Percentiles rank a stretch among this genome's conserved stretches.
Evolutionary conservation across 2,329 filamentous ascomycete species (phyloP).

Genomic region (Paraconiothyrium brasiliense): DNA sequence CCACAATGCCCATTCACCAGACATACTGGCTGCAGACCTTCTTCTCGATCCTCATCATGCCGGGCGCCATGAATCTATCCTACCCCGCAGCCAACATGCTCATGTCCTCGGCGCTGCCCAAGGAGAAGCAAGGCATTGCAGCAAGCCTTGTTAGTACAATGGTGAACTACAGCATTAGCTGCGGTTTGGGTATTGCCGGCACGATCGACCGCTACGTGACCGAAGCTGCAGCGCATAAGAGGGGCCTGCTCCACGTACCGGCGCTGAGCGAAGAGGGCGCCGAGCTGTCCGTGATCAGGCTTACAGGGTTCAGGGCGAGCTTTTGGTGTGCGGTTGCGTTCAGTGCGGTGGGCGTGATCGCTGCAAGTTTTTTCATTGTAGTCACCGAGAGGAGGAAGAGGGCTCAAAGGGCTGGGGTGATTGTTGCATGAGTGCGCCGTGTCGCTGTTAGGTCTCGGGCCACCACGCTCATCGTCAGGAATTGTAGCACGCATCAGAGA

Average conservation of each 20-base stretch:
- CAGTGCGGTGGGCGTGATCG: conserved; percentile 26
- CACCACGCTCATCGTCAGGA: background rate
- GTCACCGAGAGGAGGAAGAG: conserved; percentile 24
- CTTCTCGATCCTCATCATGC: conserved; percentile 38
- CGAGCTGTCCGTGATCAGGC: conserved; percentile 16
- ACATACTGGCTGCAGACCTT: conserved; percentile 54
- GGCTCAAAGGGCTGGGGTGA: background rate
- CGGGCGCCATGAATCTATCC: conserved; percentile 50
- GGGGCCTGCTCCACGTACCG: conserved; percentile 13
- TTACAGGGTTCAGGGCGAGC: conserved; percentile 25
- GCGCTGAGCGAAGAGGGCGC: conserved; percentile 19
- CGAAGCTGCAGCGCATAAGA: conserved; percentile 16
- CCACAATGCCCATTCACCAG: conserved; percentile 49
- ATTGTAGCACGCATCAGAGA: background rate
- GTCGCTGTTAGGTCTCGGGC: background rate
- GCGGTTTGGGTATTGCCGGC: conserved; percentile 72
- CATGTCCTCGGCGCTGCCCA: conserved; percentile 44
- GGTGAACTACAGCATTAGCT: conserved; percentile 74
- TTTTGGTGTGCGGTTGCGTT: conserved; percentile 29
- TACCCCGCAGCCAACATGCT: conserved; percentile 53
- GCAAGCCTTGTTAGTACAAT: conserved; percentile 69
- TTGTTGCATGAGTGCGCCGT: background rate
- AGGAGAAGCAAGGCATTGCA: conserved; percentile 61
- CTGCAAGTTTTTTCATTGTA: conserved; percentile 25
- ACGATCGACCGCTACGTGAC: conserved; percentile 56